These are phyloP conservation scores for Colletotrichum orbiculare DNA, from an alignment of 2,329 filamentous ascomycete genomes.

Conservation along the genomic window DNA sequence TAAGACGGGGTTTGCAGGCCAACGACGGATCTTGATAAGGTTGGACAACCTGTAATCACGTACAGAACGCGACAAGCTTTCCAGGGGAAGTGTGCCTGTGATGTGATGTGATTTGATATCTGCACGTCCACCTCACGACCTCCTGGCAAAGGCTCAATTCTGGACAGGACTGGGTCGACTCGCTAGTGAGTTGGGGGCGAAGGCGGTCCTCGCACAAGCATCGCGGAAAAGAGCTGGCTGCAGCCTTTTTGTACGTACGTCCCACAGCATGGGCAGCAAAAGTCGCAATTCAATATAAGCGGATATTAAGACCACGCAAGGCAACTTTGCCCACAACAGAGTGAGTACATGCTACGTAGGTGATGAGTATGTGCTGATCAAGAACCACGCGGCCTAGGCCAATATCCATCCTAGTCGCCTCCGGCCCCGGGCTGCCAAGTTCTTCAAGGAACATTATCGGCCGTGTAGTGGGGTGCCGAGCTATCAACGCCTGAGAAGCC, in stretches of 20 bases:
- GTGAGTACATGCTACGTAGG: not conserved
- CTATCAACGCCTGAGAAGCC: too few species aligned
- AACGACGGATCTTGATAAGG: not conserved
- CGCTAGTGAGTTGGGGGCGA: not conserved
- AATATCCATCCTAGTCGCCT: slow-evolving; percentile 22
- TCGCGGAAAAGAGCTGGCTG: slow-evolving; percentile 3
- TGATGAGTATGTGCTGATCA: slow-evolving; percentile 5
- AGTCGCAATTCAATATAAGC: slow-evolving; percentile 11
- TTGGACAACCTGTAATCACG: too few species aligned
- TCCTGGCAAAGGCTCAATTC: not conserved
- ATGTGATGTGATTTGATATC: slow-evolving; percentile 9
- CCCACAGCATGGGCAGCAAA: slow-evolving; percentile 12
- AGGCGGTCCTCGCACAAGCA: slow-evolving; percentile 9
- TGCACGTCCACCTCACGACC: slow-evolving; percentile 23
- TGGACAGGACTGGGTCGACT: too few species aligned
- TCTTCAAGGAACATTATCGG: not conserved
- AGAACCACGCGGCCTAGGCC: slow-evolving; percentile 11
- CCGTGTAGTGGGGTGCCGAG: slow-evolving; percentile 15
- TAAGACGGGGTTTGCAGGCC: slow-evolving; percentile 11
- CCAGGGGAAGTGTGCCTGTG: too few species aligned
- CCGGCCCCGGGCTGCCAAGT: slow-evolving; percentile 16
- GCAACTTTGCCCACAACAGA: not conserved
- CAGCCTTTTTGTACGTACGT: slow-evolving; percentile 26
- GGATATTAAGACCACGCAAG: slow-evolving; percentile 10
- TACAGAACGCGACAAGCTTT: too few species aligned